These are phyloP conservation scores for Pouteria campechiana DNA, from an alignment of 179 eudicot genomes.

Conservation along the genomic window DNA sequence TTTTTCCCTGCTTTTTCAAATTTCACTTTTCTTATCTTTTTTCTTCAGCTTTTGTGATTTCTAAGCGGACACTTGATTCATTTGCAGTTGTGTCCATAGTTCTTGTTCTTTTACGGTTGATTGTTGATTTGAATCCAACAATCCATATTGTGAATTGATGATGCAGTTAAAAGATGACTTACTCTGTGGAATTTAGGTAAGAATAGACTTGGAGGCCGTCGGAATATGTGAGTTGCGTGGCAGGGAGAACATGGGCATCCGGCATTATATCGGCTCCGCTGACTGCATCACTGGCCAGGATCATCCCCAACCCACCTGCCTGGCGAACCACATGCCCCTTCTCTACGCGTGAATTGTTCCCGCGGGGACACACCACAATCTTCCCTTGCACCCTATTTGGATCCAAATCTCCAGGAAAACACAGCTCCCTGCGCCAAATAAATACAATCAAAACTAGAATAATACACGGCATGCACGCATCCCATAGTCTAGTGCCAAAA, in stretches of 20 bases:
- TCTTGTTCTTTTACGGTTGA: too few relatives aligned
- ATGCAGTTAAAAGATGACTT: too few relatives aligned
- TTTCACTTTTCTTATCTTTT: too few relatives aligned
- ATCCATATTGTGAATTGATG: too few relatives aligned
- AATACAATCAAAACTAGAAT: background rate
- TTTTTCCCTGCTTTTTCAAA: too few relatives aligned
- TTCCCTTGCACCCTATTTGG: constrained; percentile 30
- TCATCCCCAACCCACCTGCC: constrained; percentile 17
- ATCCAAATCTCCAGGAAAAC: constrained; percentile 26
- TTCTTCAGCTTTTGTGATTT: too few relatives aligned
- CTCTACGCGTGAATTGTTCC: background rate
- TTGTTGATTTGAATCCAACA: too few relatives aligned
- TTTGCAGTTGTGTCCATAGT: too few relatives aligned
- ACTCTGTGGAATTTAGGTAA: constrained; percentile 17
- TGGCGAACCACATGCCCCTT: constrained; percentile 1
- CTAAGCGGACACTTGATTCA: too few relatives aligned
- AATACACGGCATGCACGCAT: background rate
- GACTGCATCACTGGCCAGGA: constrained; percentile 9
- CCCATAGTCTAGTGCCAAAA: constrained; percentile 4
- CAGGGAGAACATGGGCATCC: constrained; percentile 6
- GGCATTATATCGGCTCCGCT: constrained; percentile 1
- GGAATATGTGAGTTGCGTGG: constrained; percentile 11
- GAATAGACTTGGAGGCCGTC: constrained; percentile 13
- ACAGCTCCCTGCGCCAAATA: constrained; percentile 7
- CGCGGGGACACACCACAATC: constrained; percentile 26